These are phyloP conservation scores for Plantago ovata DNA, from an alignment of 257 asterid genomes.

Conservation along the genomic window DNA sequence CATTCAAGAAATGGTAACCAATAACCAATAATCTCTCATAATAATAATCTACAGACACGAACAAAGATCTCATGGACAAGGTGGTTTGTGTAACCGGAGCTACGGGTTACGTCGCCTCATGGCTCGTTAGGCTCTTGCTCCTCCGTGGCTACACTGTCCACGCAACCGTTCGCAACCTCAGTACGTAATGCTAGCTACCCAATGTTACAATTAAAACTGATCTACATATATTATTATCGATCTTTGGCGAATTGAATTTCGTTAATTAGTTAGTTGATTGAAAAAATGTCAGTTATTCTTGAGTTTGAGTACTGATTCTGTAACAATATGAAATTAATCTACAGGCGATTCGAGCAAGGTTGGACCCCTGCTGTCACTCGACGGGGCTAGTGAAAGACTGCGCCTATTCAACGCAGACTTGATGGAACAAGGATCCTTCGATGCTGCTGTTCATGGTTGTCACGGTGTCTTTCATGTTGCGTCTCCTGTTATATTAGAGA, in stretches of 20 bases:
- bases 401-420: constrained; percentile 31
- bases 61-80: too few relatives aligned
- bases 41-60: too few relatives aligned
- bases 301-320: background rate
- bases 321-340: background rate
- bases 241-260: too few relatives aligned
- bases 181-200: too few relatives aligned
- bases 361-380: constrained; percentile 30
- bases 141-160: constrained; percentile 10
- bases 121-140: constrained; percentile 14
- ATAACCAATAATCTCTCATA: too few relatives aligned
- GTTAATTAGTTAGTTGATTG: too few relatives aligned
- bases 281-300: constrained; percentile 10
- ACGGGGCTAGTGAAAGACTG: constrained; percentile 41
- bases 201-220: too few relatives aligned
- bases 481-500: constrained; percentile 27
- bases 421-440: constrained; percentile 37
- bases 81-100: constrained; percentile 13
- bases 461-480: constrained; percentile 39
- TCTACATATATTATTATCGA: too few relatives aligned
- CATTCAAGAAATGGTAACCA: too few relatives aligned
- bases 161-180: constrained; percentile 10
- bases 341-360: constrained; percentile 31
- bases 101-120: constrained; percentile 12
- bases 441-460: constrained; percentile 35